Evolutionary conservation across 2,329 filamentous ascomycete species (phyloP), one percentile per base, ranked within the genome.

Genomic region (Alternaria brassicicola): DNA sequence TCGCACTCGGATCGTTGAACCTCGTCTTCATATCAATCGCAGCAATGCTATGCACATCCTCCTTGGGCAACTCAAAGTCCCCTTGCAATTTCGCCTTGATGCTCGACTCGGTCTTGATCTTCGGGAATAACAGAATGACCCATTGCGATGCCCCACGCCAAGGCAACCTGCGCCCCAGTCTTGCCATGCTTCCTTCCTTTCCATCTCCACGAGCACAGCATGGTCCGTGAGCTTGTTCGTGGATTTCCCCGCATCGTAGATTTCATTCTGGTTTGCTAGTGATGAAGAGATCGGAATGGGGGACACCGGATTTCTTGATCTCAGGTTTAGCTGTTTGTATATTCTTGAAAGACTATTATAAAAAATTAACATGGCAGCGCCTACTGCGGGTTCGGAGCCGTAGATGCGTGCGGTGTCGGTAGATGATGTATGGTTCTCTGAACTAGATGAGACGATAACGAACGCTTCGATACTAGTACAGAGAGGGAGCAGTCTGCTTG

Each of bases 61-160:
- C 90, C 6, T 84, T 82, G 3, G 84, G 87, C 75, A 96, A 78
- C 57, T 85, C 81, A 85, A 89, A 94, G 51, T 89, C 90, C 72
- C 92, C 86, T 52, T 73, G 69, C 1, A 76, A 41, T 45, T 76
- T 76, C 21, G 65, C 47, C 62, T 61, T 59, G 49, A 76, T 76
- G 10, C 72, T 60, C 15, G 43, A 51, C 56, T 73, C 68, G 1
- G 73, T 76, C 64, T 75, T 74, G 1, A 59, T 67, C 62, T 76
- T 76, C 8, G 74, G 74, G 72, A 53, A 75, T 72, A n/a, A 75
- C 72, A 26, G 69, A 73, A 15, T 68, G 66, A 0, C 72, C 73
- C 54, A 69, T 64, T 83, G 96, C 92, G 15, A 92, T 96, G 21
- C 92, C 87, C 93, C 93, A 97, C 69, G 92, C 86, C 66, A 97